phyloP scores from a whole-genome alignment of 202 grass and related monocot species.

The Panicum hallii region DNA sequence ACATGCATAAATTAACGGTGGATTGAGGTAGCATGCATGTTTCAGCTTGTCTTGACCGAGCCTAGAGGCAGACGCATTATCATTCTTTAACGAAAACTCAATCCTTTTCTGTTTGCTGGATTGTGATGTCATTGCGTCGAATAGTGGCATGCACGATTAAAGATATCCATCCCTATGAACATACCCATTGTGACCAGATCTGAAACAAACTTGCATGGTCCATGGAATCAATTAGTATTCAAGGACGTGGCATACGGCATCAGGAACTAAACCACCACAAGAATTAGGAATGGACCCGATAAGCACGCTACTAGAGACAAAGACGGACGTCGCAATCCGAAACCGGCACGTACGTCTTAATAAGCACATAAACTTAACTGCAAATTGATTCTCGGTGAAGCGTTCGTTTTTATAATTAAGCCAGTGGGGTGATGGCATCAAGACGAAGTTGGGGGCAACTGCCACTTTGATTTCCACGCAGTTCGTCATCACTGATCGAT shows the following conservation, averaged over 20 bases:
- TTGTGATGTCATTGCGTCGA: no score
- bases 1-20: no score
- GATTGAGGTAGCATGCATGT: no score
- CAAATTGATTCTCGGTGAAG: constrained; percentile 10
- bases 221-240: background rate
- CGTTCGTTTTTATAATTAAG: background rate
- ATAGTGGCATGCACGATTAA: background rate
- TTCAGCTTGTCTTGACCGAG: no score
- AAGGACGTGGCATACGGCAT: background rate
- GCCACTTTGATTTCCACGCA: background rate
- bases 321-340: background rate
- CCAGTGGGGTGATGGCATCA: background rate
- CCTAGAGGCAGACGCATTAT: no score
- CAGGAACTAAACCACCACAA: background rate
- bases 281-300: background rate
- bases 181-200: background rate
- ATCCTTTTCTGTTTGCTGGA: no score
- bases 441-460: background rate
- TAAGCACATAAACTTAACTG: background rate
- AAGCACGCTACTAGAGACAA: background rate
- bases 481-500: background rate
- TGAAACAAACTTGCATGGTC: background rate
- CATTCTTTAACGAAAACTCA: no score
- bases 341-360: background rate
- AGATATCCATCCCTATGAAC: background rate